These are phyloP conservation scores for Graphilbum fragrans DNA, from an alignment of 2,329 filamentous ascomycete species.

Conservation along the genomic window DNA sequence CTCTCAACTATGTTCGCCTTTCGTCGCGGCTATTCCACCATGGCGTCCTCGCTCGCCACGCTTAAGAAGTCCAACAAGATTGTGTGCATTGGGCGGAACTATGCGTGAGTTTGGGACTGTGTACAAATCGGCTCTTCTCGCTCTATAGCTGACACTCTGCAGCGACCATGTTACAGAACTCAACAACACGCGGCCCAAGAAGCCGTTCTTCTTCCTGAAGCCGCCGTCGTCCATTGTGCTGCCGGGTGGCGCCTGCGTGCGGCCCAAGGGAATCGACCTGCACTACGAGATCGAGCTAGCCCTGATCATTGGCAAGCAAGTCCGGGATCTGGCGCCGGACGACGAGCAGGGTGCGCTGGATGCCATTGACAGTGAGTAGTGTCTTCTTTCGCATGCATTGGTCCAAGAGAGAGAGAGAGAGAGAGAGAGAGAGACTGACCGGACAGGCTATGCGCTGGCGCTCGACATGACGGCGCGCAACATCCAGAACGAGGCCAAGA, in stretches of 20 bases:
- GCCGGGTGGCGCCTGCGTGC: slow-evolving; percentile 68
- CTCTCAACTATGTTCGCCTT: slow-evolving; percentile 10
- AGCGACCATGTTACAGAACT: slow-evolving; percentile 92
- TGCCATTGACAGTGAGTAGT: slow-evolving; percentile 58
- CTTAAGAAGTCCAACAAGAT: slow-evolving; percentile 48
- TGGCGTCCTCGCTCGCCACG: slow-evolving; percentile 22
- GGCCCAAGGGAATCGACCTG: slow-evolving; percentile 70
- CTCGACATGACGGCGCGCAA: slow-evolving; percentile 98
- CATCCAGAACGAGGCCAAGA: slow-evolving; percentile 91
- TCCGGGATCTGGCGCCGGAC: slow-evolving; percentile 63
- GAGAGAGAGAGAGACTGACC: no score
- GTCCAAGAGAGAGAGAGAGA: no score
- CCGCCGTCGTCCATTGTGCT: slow-evolving; percentile 76
- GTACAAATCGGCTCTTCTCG: background rate
- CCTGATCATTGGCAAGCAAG: slow-evolving; percentile 70
- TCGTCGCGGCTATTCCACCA: slow-evolving; percentile 19
- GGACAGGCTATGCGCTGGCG: slow-evolving; percentile 66
- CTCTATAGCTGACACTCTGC: slow-evolving; percentile 2
- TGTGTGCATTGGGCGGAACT: slow-evolving; percentile 84
- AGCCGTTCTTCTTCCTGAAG: slow-evolving; percentile 99
- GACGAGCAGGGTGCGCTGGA: slow-evolving; percentile 68
- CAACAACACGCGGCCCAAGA: slow-evolving; percentile 74
- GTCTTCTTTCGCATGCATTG: background rate
- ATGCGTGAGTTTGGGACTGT: slow-evolving; percentile 52
- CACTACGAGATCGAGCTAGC: slow-evolving; percentile 96